Percentiles rank a stretch among this genome's conserved stretches.
These are phyloP conservation scores for Babesia ovata DNA, from an alignment of 169 alveolate species.

Conservation along the genomic window DNA sequence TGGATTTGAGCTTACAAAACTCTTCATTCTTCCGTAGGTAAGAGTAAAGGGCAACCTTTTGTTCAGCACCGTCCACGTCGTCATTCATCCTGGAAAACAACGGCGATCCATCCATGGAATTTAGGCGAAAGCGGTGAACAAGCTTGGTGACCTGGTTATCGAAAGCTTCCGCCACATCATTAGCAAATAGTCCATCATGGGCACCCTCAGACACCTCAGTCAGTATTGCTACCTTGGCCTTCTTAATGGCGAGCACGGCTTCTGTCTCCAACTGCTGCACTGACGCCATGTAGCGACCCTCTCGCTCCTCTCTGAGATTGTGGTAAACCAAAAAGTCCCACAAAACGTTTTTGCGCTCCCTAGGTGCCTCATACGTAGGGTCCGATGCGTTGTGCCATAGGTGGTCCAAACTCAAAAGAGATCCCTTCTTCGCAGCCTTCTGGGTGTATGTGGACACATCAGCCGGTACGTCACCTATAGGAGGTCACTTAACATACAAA, in stretches of 20 bases:
- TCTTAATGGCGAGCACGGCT: slow-evolving; percentile 32
- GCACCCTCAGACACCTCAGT: slow-evolving; percentile 19
- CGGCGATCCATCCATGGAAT: slow-evolving; percentile 13
- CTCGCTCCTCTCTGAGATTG: slow-evolving; percentile 49
- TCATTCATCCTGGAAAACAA: neutral
- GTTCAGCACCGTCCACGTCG: neutral
- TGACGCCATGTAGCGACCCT: slow-evolving; percentile 23
- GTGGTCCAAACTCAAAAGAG: slow-evolving; percentile 28
- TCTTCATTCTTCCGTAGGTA: slow-evolving; percentile 26
- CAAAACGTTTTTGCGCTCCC: slow-evolving; percentile 30
- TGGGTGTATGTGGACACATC: neutral
- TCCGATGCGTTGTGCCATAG: slow-evolving; percentile 51
- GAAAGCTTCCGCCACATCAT: slow-evolving; percentile 13
- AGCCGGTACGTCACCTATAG: slow-evolving; percentile 16
- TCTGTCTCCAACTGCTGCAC: slow-evolving; percentile 44
- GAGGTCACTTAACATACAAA: neutral
- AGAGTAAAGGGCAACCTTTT: slow-evolving; percentile 21
- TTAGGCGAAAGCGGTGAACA: slow-evolving; percentile 19
- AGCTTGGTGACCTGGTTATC: slow-evolving; percentile 13
- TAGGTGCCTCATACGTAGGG: slow-evolving; percentile 10
- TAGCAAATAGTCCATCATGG: slow-evolving; percentile 1
- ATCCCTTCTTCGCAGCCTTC: slow-evolving; percentile 19
- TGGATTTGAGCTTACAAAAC: slow-evolving; percentile 20
- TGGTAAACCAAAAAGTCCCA: slow-evolving; percentile 64
- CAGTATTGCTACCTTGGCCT: slow-evolving; percentile 35